phyloP scores from a whole-genome alignment of 148 eudicot genomes.

The Fallopia convolvulus region DNA sequence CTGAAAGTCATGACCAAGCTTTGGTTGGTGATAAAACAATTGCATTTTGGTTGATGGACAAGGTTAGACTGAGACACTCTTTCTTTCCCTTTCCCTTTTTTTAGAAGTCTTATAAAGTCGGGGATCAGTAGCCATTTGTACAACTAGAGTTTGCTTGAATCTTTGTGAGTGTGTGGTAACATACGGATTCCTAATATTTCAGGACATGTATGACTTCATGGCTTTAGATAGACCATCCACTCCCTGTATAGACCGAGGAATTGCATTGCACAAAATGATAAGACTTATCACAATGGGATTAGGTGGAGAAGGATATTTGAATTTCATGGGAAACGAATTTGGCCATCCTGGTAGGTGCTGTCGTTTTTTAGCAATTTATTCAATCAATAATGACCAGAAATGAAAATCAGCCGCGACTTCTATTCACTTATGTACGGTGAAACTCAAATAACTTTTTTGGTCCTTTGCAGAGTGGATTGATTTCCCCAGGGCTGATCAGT shows the following conservation, averaged over 20 bases:
- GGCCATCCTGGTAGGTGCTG: slow-evolving; percentile 86
- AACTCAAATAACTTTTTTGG: neutral
- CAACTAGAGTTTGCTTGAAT: neutral
- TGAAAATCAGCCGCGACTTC: neutral
- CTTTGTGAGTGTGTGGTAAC: neutral
- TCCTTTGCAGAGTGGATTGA: slow-evolving; percentile 71
- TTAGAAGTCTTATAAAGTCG: neutral
- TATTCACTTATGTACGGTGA: neutral
- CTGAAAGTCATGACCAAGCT: slow-evolving; percentile 99
- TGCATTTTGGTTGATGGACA: slow-evolving; percentile 99
- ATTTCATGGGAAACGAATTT: slow-evolving; percentile 99
- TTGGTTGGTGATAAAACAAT: slow-evolving; percentile 98
- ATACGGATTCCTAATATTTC: slow-evolving; percentile 19
- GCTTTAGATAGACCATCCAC: slow-evolving; percentile 95
- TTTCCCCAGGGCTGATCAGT: slow-evolving; percentile 78
- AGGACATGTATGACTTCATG: slow-evolving; percentile 99
- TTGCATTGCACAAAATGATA: slow-evolving; percentile 97
- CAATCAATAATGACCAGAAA: neutral
- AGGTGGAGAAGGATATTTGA: slow-evolving; percentile 97
- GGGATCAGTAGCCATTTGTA: neutral
- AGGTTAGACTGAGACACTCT: slow-evolving; percentile 39
- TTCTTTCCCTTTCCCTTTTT: neutral
- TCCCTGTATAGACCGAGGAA: slow-evolving; percentile 92
- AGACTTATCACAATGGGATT: slow-evolving; percentile 93
- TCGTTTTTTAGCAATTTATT: neutral